These are phyloP conservation scores for Lecanicillium sp. DNA, from an alignment of 2,329 filamentous ascomycete species.

Conservation along the genomic window DNA sequence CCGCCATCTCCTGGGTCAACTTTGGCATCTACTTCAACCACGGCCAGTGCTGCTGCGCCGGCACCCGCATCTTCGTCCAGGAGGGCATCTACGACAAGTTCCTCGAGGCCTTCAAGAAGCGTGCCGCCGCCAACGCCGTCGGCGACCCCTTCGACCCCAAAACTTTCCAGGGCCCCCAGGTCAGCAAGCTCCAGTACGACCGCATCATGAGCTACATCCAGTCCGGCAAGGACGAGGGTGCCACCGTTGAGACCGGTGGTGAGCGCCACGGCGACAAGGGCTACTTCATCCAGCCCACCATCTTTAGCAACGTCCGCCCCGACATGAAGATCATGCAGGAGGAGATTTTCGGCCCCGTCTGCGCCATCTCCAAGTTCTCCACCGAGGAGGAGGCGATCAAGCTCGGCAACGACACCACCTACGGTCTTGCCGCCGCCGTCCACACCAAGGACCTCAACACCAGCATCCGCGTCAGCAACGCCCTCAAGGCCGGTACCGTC, in stretches of 20 bases:
- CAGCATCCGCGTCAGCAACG: conserved; percentile 68
- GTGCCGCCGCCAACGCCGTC: conserved; percentile 63
- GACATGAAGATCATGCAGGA: conserved; percentile 85
- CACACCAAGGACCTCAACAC: conserved; percentile 76
- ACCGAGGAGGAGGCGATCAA: conserved; percentile 68
- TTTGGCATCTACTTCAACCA: conserved; percentile 56
- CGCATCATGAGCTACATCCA: conserved; percentile 76
- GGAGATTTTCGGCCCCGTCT: conserved; percentile 84
- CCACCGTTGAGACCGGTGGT: conserved; percentile 47
- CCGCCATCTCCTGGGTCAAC: conserved; percentile 69
- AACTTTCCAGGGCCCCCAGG: conserved; percentile 80
- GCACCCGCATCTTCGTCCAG: conserved; percentile 75
- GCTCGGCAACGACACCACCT: conserved; percentile 65
- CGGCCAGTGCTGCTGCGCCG: conserved; percentile 61
- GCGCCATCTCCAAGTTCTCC: conserved; percentile 75
- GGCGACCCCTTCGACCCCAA: conserved; percentile 69
- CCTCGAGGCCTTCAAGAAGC: conserved; percentile 66
- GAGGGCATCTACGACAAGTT: conserved; percentile 81
- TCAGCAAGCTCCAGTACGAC: conserved; percentile 74
- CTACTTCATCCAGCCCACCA: conserved; percentile 82
- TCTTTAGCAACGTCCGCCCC: conserved; percentile 70
- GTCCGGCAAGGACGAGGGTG: conserved; percentile 49
- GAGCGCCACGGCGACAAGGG: conserved; percentile 59
- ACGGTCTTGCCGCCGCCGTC: conserved; percentile 72
- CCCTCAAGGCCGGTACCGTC: conserved; percentile 59